These are phyloP conservation scores for Melampsora americana DNA, from an alignment of 1,284 basidiomycete genomes.

Conservation along the genomic window DNA sequence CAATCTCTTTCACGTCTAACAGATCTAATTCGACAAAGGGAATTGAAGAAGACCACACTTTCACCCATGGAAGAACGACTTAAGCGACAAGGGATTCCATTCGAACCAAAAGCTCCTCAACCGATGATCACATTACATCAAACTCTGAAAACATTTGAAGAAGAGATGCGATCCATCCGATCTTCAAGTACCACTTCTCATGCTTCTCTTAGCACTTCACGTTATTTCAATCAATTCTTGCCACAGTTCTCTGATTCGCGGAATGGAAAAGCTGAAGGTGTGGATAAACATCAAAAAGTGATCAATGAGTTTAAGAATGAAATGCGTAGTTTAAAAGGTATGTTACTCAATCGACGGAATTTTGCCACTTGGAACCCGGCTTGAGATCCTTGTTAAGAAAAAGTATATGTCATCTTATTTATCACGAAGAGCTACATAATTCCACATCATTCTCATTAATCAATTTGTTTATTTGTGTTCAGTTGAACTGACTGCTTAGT, in stretches of 20 bases:
- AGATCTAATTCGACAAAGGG: too few species aligned
- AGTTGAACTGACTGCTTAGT: neutral
- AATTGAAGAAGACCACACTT: too few species aligned
- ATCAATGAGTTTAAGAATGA: neutral
- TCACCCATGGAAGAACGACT: too few species aligned
- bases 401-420: too few species aligned
- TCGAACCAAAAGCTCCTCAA: too few species aligned
- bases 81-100: too few species aligned
- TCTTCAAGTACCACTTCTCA: too few species aligned
- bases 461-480: neutral
- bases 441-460: neutral
- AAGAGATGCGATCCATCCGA: too few species aligned
- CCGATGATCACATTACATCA: too few species aligned
- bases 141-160: too few species aligned
- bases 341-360: conserved; percentile 3
- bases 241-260: neutral
- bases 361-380: neutral
- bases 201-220: too few species aligned
- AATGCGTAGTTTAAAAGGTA: conserved; percentile 3
- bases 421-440: neutral
- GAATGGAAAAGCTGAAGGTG: neutral
- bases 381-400: neutral
- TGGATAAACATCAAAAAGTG: neutral
- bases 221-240: neutral
- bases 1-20: too few species aligned